These are phyloP conservation scores for Atkinsonella texensis DNA, from an alignment of 2,329 filamentous ascomycete genomes.

Conservation along the genomic window DNA sequence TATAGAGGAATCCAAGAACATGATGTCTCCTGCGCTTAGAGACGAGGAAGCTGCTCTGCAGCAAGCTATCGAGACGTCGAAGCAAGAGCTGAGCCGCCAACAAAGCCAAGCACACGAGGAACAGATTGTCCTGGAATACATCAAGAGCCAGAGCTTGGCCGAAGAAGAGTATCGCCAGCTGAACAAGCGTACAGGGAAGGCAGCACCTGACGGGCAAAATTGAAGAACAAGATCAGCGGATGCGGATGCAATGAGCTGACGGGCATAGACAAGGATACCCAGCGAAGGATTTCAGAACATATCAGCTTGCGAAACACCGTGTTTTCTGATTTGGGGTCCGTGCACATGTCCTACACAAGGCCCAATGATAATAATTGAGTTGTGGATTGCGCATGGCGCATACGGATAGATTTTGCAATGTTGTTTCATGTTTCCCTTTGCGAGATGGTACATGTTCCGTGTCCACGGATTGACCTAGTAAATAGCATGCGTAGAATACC, in stretches of 20 bases:
- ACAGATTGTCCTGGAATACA: conserved; percentile 62
- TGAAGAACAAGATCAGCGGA: conserved; percentile 28
- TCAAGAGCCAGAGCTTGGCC: conserved; percentile 62
- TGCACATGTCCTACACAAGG: too few relatives aligned
- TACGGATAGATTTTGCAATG: too few relatives aligned
- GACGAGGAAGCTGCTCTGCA: conserved; percentile 22
- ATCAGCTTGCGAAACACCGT: too few relatives aligned
- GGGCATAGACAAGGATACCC: background rate
- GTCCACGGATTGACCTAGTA: too few relatives aligned
- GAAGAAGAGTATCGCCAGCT: conserved; percentile 45
- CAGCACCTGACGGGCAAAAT: conserved; percentile 12
- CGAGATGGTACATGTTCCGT: too few relatives aligned
- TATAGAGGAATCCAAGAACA: conserved; percentile 25
- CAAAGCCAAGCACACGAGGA: conserved; percentile 46
- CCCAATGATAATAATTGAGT: too few relatives aligned
- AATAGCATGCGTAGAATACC: too few relatives aligned
- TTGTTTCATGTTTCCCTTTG: too few relatives aligned
- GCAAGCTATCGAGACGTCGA: conserved; percentile 33
- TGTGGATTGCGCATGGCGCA: too few relatives aligned
- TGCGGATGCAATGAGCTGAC: background rate
- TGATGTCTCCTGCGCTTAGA: background rate
- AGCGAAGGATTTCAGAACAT: background rate
- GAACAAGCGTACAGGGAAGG: conserved; percentile 23
- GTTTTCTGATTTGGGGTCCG: too few relatives aligned
- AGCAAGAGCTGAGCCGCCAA: conserved; percentile 29